phyloP scores from a whole-genome alignment of 2,329 filamentous ascomycete species.

The Sarocladium kiliense region DNA sequence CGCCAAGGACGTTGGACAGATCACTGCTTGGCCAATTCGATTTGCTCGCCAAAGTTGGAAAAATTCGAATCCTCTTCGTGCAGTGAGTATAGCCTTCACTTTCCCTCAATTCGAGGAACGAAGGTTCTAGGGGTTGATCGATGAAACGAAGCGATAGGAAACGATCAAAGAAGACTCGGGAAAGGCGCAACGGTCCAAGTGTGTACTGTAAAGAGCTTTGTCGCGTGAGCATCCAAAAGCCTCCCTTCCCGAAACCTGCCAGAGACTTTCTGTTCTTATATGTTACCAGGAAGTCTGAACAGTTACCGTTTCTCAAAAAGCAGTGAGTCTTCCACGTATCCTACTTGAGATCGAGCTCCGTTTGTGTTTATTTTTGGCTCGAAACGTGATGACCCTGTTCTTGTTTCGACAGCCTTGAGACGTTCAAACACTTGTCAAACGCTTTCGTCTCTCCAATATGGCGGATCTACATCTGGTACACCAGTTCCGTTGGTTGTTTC shows the following conservation, averaged over 20 bases:
- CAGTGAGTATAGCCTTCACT: background rate
- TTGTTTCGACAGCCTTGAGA: background rate
- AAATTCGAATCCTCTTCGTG: background rate
- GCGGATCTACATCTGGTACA: background rate
- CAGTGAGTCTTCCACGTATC: too few species aligned
- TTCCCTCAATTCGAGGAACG: background rate
- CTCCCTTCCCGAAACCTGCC: background rate
- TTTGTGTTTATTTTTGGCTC: slow-evolving; percentile 2
- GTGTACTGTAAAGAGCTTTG: too few species aligned
- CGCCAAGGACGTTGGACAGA: background rate
- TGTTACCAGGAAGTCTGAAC: too few species aligned
- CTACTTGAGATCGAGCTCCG: background rate
- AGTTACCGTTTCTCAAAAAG: too few species aligned
- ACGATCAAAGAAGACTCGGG: background rate
- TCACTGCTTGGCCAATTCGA: background rate
- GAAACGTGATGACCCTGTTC: background rate
- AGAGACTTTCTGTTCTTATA: background rate
- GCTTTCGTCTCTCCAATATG: background rate
- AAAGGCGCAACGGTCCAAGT: background rate
- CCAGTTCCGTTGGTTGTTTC: too few species aligned
- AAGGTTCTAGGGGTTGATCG: background rate
- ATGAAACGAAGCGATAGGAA: background rate
- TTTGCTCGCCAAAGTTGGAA: background rate
- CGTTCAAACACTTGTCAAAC: background rate
- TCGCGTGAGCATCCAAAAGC: background rate